Conservation (phyloP, 2,329 filamentous ascomycete species). For the Aspergillus sp. region DNA sequence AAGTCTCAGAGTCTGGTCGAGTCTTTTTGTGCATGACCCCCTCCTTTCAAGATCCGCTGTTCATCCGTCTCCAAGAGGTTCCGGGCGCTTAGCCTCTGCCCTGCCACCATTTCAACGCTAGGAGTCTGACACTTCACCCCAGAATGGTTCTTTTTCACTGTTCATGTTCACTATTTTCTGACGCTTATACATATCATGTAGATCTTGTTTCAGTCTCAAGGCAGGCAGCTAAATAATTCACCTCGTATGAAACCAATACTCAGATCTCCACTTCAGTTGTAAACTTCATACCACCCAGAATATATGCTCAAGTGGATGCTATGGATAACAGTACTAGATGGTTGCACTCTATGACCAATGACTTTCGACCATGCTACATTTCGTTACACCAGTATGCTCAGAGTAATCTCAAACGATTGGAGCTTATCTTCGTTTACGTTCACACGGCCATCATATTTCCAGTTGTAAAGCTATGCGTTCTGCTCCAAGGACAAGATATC, state of each 20-base stretch:
- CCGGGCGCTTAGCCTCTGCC: background rate
- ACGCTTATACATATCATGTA: background rate
- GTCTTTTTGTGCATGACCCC: background rate
- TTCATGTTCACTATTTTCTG: background rate
- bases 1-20: background rate
- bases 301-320: background rate
- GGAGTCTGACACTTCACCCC: background rate
- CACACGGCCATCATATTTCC: background rate
- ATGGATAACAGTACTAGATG: background rate
- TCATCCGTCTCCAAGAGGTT: background rate
- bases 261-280: background rate
- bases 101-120: conserved; percentile 3
- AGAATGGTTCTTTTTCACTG: background rate
- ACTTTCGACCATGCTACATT: background rate
- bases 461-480: conserved; percentile 6
- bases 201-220: background rate
- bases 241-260: background rate
- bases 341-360: background rate
- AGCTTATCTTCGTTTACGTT: background rate
- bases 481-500: conserved; percentile 49
- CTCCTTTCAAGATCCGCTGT: conserved; percentile 1
- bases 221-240: background rate
- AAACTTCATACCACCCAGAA: background rate
- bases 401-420: background rate
- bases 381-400: background rate